These are phyloP conservation scores for Lepiota subincarnata DNA, from an alignment of 768 basidiomycete genomes.

Conservation along the genomic window DNA sequence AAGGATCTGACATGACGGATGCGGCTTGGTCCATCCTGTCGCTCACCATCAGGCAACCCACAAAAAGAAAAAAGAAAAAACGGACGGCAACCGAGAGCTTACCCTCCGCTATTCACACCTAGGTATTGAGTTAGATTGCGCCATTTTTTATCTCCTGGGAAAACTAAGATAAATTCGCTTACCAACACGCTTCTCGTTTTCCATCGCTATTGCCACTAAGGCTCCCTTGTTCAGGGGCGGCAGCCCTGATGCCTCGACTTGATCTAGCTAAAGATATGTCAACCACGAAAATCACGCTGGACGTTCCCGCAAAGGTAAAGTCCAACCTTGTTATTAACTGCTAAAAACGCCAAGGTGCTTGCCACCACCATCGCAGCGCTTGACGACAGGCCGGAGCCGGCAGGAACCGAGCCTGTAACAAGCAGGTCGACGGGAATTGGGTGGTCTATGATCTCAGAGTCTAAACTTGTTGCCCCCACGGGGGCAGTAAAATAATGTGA, in stretches of 20 bases:
- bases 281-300: not conserved
- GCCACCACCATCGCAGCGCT: conserved; percentile 91
- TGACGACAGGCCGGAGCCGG: conserved; percentile 83
- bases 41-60: not conserved
- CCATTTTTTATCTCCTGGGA: not conserved
- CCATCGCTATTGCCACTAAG: conserved; percentile 75
- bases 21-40: conserved; percentile 88
- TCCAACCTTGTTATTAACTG: conserved; percentile 67
- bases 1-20: conserved; percentile 70
- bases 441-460: conserved; percentile 28
- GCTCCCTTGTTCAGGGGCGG: conserved; percentile 54
- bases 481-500: conserved; percentile 48
- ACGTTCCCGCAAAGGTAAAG: not conserved
- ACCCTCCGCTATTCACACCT: conserved; percentile 80
- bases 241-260: not conserved
- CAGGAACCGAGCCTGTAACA: conserved; percentile 78
- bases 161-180: conserved; percentile 16
- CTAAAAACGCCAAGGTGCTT: conserved; percentile 76
- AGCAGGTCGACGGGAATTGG: conserved; percentile 61
- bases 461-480: conserved; percentile 10
- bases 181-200: conserved; percentile 83
- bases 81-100: conserved; percentile 16
- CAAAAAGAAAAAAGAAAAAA: conserved; percentile 6
- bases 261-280: conserved; percentile 8
- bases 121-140: not conserved